Percentiles rank a stretch among this genome's conserved stretches.
Conservation (phyloP, 495 filamentous ascomycete genomes). For the Aspergillus taichungensis region DNA sequence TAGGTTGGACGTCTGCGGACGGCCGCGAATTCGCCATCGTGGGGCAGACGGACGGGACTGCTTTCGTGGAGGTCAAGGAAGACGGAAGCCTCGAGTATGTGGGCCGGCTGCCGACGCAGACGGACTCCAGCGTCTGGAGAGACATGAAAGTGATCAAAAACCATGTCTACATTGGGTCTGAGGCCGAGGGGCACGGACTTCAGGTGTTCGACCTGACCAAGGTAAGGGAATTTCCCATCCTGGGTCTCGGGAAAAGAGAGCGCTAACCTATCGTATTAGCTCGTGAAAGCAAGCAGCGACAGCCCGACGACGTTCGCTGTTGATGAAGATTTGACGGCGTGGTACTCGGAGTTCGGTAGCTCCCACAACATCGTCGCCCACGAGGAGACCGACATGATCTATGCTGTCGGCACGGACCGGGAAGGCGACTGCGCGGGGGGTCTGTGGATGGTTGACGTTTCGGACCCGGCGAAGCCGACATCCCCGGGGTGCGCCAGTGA, state of each 20-base stretch:
- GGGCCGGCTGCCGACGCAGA: slow-evolving; percentile 11
- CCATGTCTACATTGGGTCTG: slow-evolving; percentile 13
- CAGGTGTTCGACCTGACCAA: slow-evolving; percentile 15
- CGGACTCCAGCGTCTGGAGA: slow-evolving; percentile 6
- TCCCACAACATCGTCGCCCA: slow-evolving; percentile 14
- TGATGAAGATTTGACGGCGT: slow-evolving; percentile 7
- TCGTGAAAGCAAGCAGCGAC: not conserved
- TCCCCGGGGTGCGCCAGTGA: slow-evolving; percentile 12
- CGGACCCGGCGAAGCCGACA: slow-evolving; percentile 8
- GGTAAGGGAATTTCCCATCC: not conserved
- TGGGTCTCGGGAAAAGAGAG: not conserved
- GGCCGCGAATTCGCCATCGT: slow-evolving; percentile 14
- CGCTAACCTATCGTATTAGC: not conserved
- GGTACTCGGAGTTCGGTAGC: slow-evolving; percentile 12
- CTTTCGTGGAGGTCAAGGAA: slow-evolving; percentile 9
- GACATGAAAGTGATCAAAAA: slow-evolving; percentile 13
- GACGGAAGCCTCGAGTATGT: slow-evolving; percentile 12
- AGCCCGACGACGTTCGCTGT: slow-evolving; percentile 7
- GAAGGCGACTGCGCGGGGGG: slow-evolving; percentile 9
- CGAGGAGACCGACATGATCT: slow-evolving; percentile 13
- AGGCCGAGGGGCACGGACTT: slow-evolving; percentile 11
- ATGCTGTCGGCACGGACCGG: slow-evolving; percentile 8
- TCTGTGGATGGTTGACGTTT: slow-evolving; percentile 15
- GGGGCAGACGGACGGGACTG: slow-evolving; percentile 12
- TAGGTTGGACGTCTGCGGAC: slow-evolving; percentile 11